Evolutionary conservation across 768 basidiomycete genomes (phyloP).

Genomic region (Xerocomus potaroensis): DNA sequence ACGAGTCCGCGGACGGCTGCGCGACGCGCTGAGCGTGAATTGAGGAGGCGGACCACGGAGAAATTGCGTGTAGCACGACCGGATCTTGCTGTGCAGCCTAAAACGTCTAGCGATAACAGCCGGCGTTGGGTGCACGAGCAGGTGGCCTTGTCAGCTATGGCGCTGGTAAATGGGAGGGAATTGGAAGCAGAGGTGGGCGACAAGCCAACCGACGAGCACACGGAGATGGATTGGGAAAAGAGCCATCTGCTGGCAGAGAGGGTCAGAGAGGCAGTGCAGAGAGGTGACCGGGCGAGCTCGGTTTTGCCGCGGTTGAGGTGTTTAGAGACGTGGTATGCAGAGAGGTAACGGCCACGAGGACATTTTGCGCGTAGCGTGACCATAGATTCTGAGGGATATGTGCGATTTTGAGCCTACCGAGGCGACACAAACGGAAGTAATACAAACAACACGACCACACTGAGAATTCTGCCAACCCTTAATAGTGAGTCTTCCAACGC

Average conservation of each 20-base stretch:
- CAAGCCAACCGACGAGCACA: constrained; percentile 8
- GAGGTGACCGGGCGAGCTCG: constrained; percentile 14
- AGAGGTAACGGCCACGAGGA: not conserved
- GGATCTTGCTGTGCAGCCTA: constrained; percentile 32
- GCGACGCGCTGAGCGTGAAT: constrained; percentile 17
- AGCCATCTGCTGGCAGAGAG: constrained; percentile 20
- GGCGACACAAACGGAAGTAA: no score
- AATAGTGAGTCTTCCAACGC: no score
- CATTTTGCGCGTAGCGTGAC: no score
- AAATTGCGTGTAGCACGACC: constrained; percentile 43
- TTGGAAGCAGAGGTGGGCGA: no score
- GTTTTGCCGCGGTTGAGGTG: constrained; percentile 29
- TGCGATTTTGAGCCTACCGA: no score
- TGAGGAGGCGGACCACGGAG: constrained; percentile 30
- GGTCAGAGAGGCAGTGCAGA: constrained; percentile 20
- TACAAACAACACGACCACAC: no score
- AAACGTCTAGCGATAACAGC: constrained; percentile 22
- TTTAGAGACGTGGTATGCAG: constrained; percentile 15
- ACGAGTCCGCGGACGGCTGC: constrained; percentile 18
- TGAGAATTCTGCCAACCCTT: no score
- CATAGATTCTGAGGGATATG: no score
- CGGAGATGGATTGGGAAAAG: constrained; percentile 25
- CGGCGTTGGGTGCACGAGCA: constrained; percentile 1
- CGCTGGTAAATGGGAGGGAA: not conserved
- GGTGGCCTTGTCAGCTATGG: not conserved